These are phyloP conservation scores for Paraconiothyrium sp. DNA, from an alignment of 2,329 filamentous ascomycete species.

Conservation along the genomic window DNA sequence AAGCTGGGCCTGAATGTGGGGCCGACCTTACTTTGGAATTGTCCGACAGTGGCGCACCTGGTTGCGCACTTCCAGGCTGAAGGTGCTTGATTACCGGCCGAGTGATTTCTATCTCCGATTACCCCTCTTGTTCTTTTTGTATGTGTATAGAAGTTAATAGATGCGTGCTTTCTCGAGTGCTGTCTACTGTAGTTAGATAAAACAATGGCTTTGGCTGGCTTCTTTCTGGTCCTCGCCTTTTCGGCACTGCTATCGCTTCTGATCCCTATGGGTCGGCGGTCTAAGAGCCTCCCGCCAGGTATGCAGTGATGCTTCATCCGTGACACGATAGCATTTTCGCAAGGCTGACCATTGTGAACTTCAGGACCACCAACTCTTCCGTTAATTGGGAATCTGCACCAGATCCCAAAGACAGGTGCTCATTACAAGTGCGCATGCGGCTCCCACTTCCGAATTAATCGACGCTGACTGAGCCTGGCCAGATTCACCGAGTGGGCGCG, in stretches of 20 bases:
- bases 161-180: neutral
- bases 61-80: slow-evolving; percentile 24
- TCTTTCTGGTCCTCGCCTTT: neutral
- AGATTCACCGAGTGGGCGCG: slow-evolving; percentile 1
- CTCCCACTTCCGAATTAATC: neutral
- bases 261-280: neutral
- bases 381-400: neutral
- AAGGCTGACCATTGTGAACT: neutral
- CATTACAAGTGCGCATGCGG: neutral
- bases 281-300: neutral
- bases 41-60: slow-evolving; percentile 52
- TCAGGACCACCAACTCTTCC: neutral
- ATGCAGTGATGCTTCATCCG: neutral
- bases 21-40: slow-evolving; percentile 53
- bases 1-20: slow-evolving; percentile 49
- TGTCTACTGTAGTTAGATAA: neutral
- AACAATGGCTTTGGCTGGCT: neutral
- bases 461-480: neutral
- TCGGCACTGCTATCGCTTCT: neutral
- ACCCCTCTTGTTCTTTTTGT: neutral
- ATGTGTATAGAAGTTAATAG: neutral
- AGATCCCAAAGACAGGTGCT: neutral
- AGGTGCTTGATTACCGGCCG: neutral
- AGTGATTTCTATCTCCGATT: neutral
- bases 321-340: neutral